phyloP scores from a whole-genome alignment of 2,329 filamentous ascomycete species.

The Pseudocercospora vitis region DNA sequence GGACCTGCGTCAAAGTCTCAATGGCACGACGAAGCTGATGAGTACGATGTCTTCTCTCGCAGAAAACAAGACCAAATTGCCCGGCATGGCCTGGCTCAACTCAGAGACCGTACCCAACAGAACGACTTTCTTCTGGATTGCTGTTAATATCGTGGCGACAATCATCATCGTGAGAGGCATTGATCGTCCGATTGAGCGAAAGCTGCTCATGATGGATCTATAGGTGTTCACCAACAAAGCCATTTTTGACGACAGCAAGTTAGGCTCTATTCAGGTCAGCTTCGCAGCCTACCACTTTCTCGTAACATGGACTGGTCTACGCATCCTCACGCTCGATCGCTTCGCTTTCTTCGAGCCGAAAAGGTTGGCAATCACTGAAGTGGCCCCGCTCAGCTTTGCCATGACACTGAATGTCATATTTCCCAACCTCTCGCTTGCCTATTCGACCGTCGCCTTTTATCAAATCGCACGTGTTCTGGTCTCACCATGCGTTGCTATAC shows the following conservation, averaged over 20 bases:
- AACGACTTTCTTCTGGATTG: background rate
- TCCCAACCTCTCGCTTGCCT: conserved; percentile 66
- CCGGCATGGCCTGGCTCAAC: background rate
- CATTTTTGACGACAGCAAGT: conserved; percentile 63
- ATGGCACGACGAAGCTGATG: background rate
- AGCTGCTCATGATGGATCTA: background rate
- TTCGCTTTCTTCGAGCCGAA: conserved; percentile 61
- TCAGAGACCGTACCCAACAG: background rate
- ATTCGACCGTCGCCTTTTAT: conserved; percentile 67
- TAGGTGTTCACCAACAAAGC: conserved; percentile 56
- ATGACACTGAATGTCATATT: conserved; percentile 70
- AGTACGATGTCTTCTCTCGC: background rate
- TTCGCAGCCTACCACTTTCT: conserved; percentile 69
- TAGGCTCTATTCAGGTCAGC: conserved; percentile 62
- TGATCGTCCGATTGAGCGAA: background rate
- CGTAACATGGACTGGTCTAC: conserved; percentile 63
- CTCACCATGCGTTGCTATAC: conserved; percentile 62
- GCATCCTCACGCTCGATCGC: conserved; percentile 56
- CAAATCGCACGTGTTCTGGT: conserved; percentile 67
- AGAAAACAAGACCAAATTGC: background rate
- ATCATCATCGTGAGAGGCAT: background rate
- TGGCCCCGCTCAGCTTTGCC: conserved; percentile 62
- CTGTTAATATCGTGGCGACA: background rate
- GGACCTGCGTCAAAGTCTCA: too few species aligned
- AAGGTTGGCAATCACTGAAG: conserved; percentile 54